These are phyloP conservation scores for Basidiobolus meristosporus DNA, from an alignment of 371 early-diverging fungal species.

Conservation along the genomic window DNA sequence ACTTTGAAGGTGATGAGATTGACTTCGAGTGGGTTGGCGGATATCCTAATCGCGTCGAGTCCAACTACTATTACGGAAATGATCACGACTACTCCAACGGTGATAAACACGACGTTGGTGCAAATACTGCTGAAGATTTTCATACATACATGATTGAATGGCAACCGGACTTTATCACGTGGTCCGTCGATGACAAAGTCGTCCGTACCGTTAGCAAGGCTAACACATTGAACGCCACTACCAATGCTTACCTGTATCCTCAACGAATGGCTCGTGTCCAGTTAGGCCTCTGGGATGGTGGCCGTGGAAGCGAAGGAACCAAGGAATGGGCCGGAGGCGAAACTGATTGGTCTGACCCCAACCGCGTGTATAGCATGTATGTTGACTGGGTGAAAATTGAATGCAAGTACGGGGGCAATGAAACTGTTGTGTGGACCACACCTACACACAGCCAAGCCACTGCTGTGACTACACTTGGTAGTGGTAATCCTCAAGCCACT, in stretches of 20 bases:
- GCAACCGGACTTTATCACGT: slow-evolving; percentile 26
- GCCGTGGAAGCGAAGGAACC: slow-evolving; percentile 26
- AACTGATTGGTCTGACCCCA: slow-evolving; percentile 26
- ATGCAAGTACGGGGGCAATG: too few species aligned
- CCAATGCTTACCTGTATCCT: slow-evolving; percentile 20
- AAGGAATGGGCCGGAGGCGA: slow-evolving; percentile 42
- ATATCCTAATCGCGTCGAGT: slow-evolving; percentile 22
- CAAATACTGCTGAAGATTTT: slow-evolving; percentile 8
- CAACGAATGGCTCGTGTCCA: slow-evolving; percentile 24
- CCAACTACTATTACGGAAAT: slow-evolving; percentile 46
- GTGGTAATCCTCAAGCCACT: too few species aligned
- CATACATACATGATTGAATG: slow-evolving; percentile 25
- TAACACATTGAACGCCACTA: slow-evolving; percentile 9
- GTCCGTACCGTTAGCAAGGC: slow-evolving; percentile 19
- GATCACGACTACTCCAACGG: slow-evolving; percentile 21
- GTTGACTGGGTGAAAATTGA: slow-evolving; percentile 12
- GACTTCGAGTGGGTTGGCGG: slow-evolving; percentile 54
- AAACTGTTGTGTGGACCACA: too few species aligned
- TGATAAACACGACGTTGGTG: slow-evolving; percentile 3
- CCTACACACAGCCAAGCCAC: too few species aligned
- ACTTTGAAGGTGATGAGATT: slow-evolving; percentile 35
- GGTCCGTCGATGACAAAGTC: slow-evolving; percentile 27
- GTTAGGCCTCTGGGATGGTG: slow-evolving; percentile 54
- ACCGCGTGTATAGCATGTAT: slow-evolving; percentile 12
- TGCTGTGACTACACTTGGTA: too few species aligned